Base-by-base conservation (phyloP, 768 basidiomycete genomes). In the Xerocomus potaroensis region DNA sequence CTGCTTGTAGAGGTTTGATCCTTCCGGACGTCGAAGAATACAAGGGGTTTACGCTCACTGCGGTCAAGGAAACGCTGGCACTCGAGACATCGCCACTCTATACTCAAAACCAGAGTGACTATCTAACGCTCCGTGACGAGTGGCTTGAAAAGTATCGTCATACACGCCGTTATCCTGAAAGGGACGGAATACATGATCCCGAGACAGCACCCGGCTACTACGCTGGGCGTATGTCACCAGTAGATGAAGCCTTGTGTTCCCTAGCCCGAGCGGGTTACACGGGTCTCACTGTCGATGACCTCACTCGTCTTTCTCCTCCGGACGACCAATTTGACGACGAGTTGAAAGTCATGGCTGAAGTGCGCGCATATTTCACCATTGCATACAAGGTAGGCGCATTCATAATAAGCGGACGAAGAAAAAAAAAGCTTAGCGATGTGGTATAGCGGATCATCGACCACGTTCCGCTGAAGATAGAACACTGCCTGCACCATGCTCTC, bases 301-400 rank as follows among this genome's bases (percentile, higher is more conserved):
- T 72, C 9, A 43, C 43, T 18, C 54, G 58, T 32, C 47, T 72
- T 11, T 26, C 26, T n/a, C 54, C 61, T 33, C 39, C 41, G 22
- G 60, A 69, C 47, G 18, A 32, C 14, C 5, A 3, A n/a, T 72
- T 61, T 48, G 63, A 69, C 31, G 70, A 74, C 12, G 81, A 78
- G 41, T 45, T 81, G 12, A 49, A 56, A 2, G 70, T 81, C 6
- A 78, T 79, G 74, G 75, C 79, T 0, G 72, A 74, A 15, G 75
- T 80, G 0, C 70, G 72, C 0, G 80, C 77, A 5, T 83, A 79
- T 49, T 81, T 76, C 56, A 71, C 77, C 31, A 69, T 81, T 0
- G 72, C 79, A 7, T 74, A 69, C 64, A 76, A 77, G 69, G 80
- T 78, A 47, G 16, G 63, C 1, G 11, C n/a, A 45, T 36, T 14